Conservation (phyloP, 441 rosid genomes). For the California macrophylla region DNA sequence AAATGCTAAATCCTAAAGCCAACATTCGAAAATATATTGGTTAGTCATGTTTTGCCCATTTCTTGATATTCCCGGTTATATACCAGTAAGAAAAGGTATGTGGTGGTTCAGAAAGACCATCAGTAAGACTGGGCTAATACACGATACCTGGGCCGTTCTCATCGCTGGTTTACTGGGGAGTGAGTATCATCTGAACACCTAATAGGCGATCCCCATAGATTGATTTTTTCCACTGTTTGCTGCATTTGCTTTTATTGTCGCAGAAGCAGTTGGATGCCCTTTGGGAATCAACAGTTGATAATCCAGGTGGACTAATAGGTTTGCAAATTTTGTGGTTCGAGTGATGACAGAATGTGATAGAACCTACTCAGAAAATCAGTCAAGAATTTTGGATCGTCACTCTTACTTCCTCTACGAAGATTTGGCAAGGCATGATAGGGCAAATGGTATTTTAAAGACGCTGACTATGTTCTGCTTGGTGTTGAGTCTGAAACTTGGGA, state of each 20-base stretch:
- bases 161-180: background rate
- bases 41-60: background rate
- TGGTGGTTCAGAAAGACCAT: background rate
- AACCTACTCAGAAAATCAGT: constrained; percentile 60
- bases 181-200: background rate
- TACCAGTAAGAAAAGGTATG: background rate
- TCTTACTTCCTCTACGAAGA: constrained; percentile 66
- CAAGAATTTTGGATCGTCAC: constrained; percentile 62
- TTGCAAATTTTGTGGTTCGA: background rate
- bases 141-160: background rate
- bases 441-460: background rate
- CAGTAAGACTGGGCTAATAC: background rate
- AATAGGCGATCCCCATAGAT: background rate
- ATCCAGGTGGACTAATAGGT: background rate
- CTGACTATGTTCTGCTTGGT: background rate
- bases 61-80: background rate
- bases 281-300: background rate
- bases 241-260: background rate
- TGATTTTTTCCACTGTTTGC: background rate
- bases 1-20: constrained; percentile 32
- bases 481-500: background rate
- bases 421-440: constrained; percentile 64
- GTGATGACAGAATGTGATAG: constrained; percentile 50
- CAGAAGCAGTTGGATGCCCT: background rate
- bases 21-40: background rate